Evolutionary conservation across 2,329 filamentous ascomycete genomes (phyloP).

Genomic region (Acephala macrosclerotiorum): DNA sequence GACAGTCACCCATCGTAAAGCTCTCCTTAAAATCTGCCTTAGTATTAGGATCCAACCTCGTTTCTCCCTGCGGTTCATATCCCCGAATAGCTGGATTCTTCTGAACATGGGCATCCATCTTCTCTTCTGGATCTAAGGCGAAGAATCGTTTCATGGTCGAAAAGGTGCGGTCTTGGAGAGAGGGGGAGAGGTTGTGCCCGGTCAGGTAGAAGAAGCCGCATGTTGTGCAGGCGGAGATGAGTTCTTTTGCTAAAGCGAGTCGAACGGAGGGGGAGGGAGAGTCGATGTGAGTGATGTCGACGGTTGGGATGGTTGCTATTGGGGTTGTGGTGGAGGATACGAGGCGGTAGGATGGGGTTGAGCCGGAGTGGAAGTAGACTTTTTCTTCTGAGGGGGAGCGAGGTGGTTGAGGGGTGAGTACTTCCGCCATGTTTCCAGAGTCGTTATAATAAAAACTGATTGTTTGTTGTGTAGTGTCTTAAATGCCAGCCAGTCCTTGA

Average conservation of each 20-base stretch:
- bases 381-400: not conserved
- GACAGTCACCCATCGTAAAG: slow-evolving; percentile 20
- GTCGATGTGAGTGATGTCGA: slow-evolving; percentile 16
- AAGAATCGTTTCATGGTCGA: slow-evolving; percentile 17
- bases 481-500: no score
- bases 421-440: not conserved
- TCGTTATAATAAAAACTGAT: not conserved
- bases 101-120: slow-evolving; percentile 24
- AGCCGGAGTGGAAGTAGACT: slow-evolving; percentile 21
- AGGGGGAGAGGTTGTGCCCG: slow-evolving; percentile 18
- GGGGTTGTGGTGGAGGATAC: slow-evolving; percentile 7
- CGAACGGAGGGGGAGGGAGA: slow-evolving; percentile 6
- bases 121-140: slow-evolving; percentile 7
- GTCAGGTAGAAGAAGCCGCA: slow-evolving; percentile 23
- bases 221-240: slow-evolving; percentile 12
- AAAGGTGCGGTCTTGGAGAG: slow-evolving; percentile 12
- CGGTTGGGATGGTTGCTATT: slow-evolving; percentile 21
- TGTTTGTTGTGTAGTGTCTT: not conserved
- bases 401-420: not conserved
- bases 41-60: slow-evolving; percentile 15
- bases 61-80: slow-evolving; percentile 21
- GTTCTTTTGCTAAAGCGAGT: slow-evolving; percentile 10
- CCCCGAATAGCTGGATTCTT: slow-evolving; percentile 22
- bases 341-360: slow-evolving; percentile 19
- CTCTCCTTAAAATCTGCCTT: slow-evolving; percentile 18